Conservation (phyloP, 164 flowering plant species). For the Aristolochia contorta region DNA sequence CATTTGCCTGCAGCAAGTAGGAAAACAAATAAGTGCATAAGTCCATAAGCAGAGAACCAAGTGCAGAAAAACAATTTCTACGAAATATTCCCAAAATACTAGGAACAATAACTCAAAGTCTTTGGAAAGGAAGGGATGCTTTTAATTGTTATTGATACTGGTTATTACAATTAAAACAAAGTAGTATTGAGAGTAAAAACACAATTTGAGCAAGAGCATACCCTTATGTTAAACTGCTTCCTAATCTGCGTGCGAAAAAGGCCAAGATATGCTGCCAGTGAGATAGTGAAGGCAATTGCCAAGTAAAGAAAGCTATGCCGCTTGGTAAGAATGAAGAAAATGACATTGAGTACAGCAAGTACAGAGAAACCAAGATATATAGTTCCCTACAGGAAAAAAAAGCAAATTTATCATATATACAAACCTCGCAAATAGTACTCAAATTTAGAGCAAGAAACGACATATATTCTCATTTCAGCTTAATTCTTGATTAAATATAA, state of each 20-base stretch:
- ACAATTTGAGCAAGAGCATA: slow-evolving; percentile 13
- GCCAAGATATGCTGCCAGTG: slow-evolving; percentile 48
- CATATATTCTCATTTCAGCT: too few relatives aligned
- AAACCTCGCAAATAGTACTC: neutral
- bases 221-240: slow-evolving; percentile 79
- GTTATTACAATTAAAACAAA: too few relatives aligned
- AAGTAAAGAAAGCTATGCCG: slow-evolving; percentile 52
- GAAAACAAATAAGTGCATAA: neutral
- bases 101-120: too few relatives aligned
- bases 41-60: neutral
- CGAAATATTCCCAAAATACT: too few relatives aligned
- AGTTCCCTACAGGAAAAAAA: slow-evolving; percentile 41
- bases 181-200: neutral
- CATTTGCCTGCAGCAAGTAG: slow-evolving; percentile 46
- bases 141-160: too few relatives aligned
- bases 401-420: neutral
- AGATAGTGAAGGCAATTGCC: slow-evolving; percentile 45
- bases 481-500: too few relatives aligned
- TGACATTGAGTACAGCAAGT: slow-evolving; percentile 30
- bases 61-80: too few relatives aligned
- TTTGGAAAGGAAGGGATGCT: too few relatives aligned
- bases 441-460: too few relatives aligned
- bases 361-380: slow-evolving; percentile 37
- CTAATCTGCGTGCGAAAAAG: slow-evolving; percentile 56
- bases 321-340: slow-evolving; percentile 50